Evolutionary conservation across 2,329 filamentous ascomycete species (phyloP), one percentile per base, ranked within the genome.

Genomic region (Kalaharituber pfeilii): DNA sequence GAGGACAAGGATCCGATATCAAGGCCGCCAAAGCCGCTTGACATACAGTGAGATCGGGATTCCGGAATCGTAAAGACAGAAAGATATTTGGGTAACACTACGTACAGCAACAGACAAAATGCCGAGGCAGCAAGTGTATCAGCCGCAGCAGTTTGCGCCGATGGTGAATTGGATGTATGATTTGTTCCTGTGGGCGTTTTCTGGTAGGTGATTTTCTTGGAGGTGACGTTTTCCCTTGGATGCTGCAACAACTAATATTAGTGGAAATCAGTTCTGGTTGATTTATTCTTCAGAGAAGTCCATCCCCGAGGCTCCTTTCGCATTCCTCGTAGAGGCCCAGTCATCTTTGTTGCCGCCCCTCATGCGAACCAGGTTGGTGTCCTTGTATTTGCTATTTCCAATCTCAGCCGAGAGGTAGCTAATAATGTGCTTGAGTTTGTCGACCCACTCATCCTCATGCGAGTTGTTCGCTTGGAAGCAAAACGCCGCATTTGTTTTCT

Each of bases 251-350:
- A n/a, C n/a, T n/a, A n/a, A n/a, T n/a, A n/a, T n/a, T n/a, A n/a
- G n/a, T 24, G 25, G 11, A 25, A 26, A 3, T 9, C 54, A 64
- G 62, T 96, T 60, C 75, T 96, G 52, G 81, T 93, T 61, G 91
- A 98, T 69, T 80, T 95, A 62, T 98, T 98, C 78, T 98, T 98
- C 73, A 82, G 91, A 62, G 91, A 98, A 70, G 86, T 98, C 15
- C 88, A 96, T 67, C 91, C 91, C 11, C 79, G 91, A 60, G 87
- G 87, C 62, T 86, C 88, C 59, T 98, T 91, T 87, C 89, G 88
- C 69, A 84, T 98, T 45, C 91, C 91, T 45, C 80, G 83, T 64
- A 77, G 79, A 59, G 91, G 88, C 0, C 88, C 91, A 1, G 79
- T 98, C 59, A 85, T 98, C 56, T 91, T 98, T 65, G 91, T 98